phyloP scores from a whole-genome alignment of 768 basidiomycete species.

The Pulveroboletus ravenelii region DNA sequence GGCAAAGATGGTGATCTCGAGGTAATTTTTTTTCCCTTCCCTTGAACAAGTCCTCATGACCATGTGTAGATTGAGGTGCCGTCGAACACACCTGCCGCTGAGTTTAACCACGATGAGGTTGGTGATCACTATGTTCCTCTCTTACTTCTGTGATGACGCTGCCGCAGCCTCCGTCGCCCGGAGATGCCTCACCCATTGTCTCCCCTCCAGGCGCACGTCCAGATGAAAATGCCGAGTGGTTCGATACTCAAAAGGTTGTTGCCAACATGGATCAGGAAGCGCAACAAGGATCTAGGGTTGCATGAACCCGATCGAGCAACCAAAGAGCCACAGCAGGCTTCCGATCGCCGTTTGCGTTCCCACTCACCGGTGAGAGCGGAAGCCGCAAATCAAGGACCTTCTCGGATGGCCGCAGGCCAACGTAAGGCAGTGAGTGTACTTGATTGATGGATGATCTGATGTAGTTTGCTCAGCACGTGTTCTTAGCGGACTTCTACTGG shows the following conservation, averaged over 20 bases:
- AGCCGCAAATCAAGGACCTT: neutral
- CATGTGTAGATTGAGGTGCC: neutral
- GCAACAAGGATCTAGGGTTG: neutral
- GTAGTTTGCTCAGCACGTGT: too few relatives aligned
- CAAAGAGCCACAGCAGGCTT: neutral
- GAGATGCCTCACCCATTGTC: neutral
- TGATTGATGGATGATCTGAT: neutral
- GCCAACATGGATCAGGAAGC: neutral
- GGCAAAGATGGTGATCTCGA: neutral
- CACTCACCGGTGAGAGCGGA: neutral
- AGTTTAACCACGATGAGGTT: neutral
- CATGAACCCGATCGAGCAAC: neutral
- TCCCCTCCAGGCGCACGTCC: neutral
- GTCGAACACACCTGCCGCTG: neutral
- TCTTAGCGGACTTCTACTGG: neutral
- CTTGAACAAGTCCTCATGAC: neutral
- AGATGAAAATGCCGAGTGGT: neutral
- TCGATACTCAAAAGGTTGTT: neutral
- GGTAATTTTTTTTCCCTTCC: neutral
- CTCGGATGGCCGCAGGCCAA: neutral
- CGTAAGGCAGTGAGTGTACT: neutral
- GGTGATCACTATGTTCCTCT: neutral
- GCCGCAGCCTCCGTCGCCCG: neutral
- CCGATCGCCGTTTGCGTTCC: neutral
- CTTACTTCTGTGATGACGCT: neutral